phyloP scores from a whole-genome alignment of 805 yeast species.

The Blastobotrys terrestris region DNA sequence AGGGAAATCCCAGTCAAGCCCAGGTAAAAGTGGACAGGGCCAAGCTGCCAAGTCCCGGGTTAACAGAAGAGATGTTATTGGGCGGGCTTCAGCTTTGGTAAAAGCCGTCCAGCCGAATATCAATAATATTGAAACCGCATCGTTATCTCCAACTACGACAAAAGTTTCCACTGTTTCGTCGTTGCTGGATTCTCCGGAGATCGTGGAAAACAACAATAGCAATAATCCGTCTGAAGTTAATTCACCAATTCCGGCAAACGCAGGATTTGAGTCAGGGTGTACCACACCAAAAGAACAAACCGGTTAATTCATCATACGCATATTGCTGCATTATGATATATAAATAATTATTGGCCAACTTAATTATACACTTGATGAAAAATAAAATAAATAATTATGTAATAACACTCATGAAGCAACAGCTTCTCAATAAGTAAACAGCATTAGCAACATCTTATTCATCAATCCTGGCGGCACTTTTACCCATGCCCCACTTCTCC shows the following conservation, averaged over 20 bases:
- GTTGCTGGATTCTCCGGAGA: neutral
- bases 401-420: neutral
- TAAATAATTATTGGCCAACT: no score
- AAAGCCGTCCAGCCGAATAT: conserved; percentile 15
- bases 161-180: neutral
- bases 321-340: no score
- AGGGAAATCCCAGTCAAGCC: conserved; percentile 22
- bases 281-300: neutral
- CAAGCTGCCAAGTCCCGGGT: conserved; percentile 28
- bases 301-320: neutral
- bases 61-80: conserved; percentile 44
- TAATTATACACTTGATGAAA: no score
- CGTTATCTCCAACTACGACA: neutral
- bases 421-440: neutral
- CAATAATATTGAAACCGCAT: neutral
- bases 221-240: neutral
- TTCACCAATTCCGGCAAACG: neutral
- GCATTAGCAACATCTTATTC: conserved; percentile 10
- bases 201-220: neutral
- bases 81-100: conserved; percentile 28
- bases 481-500: conserved; percentile 38
- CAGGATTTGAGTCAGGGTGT: neutral
- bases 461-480: conserved; percentile 37
- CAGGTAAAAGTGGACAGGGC: conserved; percentile 26
- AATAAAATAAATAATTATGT: no score